Evolutionary conservation across 73 alveolate species (phyloP).

Genomic region (Durusdinium trenchii): DNA sequence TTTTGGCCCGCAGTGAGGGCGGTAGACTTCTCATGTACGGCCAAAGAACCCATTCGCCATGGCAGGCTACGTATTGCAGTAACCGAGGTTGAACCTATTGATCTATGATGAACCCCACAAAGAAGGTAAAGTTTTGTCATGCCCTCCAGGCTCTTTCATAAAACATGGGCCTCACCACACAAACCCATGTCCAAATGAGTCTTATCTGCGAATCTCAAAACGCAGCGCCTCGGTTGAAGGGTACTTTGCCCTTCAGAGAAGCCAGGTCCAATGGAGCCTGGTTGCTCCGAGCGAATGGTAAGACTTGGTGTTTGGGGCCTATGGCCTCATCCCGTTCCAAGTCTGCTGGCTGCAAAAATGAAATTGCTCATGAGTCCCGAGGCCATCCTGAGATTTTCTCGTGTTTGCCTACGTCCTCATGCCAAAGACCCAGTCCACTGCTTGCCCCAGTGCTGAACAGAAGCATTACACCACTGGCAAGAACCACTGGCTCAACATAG

Average conservation of each 20-base stretch:
- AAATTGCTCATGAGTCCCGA: not conserved
- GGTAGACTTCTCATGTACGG: not conserved
- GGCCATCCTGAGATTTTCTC: not conserved
- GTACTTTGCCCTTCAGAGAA: conserved; percentile 32
- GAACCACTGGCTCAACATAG: not conserved
- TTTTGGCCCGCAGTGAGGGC: not conserved
- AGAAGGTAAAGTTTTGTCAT: not conserved
- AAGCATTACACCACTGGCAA: not conserved
- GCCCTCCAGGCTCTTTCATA: not conserved
- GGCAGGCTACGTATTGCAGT: too few relatives aligned
- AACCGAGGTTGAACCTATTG: not conserved
- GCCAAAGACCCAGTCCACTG: not conserved
- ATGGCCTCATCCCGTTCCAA: not conserved
- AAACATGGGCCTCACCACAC: not conserved
- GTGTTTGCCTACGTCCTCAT: not conserved
- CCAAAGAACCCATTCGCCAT: not conserved
- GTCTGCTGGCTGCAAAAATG: not conserved
- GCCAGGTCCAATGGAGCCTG: conserved; percentile 29
- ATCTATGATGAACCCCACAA: not conserved
- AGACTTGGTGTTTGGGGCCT: not conserved
- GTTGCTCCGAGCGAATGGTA: not conserved
- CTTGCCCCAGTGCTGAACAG: not conserved
- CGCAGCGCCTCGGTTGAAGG: conserved; percentile 92
- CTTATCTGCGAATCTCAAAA: not conserved
- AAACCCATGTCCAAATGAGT: not conserved